phyloP scores from a whole-genome alignment of 257 asterid genomes.

The Datura wrightii region DNA sequence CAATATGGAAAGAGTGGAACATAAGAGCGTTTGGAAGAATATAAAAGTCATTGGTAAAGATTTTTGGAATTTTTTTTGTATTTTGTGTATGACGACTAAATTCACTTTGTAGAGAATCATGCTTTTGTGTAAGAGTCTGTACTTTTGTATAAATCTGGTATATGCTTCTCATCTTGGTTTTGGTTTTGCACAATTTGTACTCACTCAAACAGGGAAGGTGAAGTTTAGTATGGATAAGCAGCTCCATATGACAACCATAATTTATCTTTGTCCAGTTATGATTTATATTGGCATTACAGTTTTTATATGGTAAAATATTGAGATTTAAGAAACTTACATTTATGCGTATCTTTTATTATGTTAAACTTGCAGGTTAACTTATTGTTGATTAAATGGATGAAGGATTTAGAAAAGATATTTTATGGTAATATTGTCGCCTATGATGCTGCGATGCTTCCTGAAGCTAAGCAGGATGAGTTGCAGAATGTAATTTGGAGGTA shows the following conservation, averaged over 20 bases:
- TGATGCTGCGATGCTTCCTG: conserved; percentile 78
- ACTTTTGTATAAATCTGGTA: neutral
- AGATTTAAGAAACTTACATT: neutral
- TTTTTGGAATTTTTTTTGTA: neutral
- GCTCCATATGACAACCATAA: neutral
- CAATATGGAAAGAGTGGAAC: conserved; percentile 6
- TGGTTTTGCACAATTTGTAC: conserved; percentile 5
- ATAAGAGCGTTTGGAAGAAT: neutral
- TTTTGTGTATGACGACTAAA: neutral
- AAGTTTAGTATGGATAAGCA: neutral
- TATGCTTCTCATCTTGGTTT: neutral
- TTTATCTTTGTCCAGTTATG: neutral
- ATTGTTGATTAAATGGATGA: conserved; percentile 87
- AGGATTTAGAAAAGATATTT: conserved; percentile 91
- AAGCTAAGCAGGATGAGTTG: conserved; percentile 83
- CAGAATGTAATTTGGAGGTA: conserved; percentile 93
- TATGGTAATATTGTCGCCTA: conserved; percentile 90
- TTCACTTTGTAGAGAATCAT: conserved; percentile 17
- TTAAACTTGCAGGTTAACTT: conserved; percentile 74
- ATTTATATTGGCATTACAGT: neutral
- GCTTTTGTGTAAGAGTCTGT: conserved; percentile 17
- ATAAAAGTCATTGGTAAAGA: neutral
- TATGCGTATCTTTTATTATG: conserved; percentile 12
- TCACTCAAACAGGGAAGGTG: neutral
- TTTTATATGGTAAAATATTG: neutral